Conservation (phyloP, 768 basidiomycete species). For the Kwoniella mangroviensis region DNA sequence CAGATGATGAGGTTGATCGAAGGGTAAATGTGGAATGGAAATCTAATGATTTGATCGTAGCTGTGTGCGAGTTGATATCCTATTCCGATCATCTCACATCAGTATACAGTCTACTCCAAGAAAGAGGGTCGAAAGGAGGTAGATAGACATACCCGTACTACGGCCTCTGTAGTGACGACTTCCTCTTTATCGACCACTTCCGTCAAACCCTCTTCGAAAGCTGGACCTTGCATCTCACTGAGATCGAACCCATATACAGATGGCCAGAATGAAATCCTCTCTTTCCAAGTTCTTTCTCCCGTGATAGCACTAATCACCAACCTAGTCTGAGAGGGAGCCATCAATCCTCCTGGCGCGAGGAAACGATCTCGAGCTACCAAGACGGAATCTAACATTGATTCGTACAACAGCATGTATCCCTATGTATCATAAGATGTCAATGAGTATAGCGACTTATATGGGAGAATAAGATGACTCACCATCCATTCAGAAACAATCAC, state of each 20-base stretch:
- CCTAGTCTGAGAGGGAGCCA: constrained; percentile 87
- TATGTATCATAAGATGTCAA: constrained; percentile 13
- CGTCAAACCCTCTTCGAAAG: constrained; percentile 80
- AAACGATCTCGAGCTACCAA: constrained; percentile 85
- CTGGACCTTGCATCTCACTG: constrained; percentile 73
- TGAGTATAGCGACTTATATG: background rate
- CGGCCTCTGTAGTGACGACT: constrained; percentile 85
- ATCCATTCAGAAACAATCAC: constrained; percentile 98
- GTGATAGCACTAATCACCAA: constrained; percentile 86
- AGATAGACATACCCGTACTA: constrained; percentile 71
- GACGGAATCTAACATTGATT: constrained; percentile 97
- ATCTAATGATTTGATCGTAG: constrained; percentile 73
- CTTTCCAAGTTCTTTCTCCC: constrained; percentile 72
- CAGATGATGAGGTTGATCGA: constrained; percentile 57
- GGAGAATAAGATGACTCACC: constrained; percentile 62
- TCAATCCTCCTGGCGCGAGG: constrained; percentile 72
- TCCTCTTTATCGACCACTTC: constrained; percentile 90
- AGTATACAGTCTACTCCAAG: background rate
- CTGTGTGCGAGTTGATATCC: constrained; percentile 75
- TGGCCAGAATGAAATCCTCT: constrained; percentile 86
- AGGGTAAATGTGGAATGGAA: constrained; percentile 79
- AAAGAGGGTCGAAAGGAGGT: background rate
- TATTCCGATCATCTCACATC: constrained; percentile 50
- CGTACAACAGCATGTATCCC: constrained; percentile 71
- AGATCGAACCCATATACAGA: constrained; percentile 94